Conservation (phyloP, 176 grass and related monocot species). For the Lolium perenne region DNA sequence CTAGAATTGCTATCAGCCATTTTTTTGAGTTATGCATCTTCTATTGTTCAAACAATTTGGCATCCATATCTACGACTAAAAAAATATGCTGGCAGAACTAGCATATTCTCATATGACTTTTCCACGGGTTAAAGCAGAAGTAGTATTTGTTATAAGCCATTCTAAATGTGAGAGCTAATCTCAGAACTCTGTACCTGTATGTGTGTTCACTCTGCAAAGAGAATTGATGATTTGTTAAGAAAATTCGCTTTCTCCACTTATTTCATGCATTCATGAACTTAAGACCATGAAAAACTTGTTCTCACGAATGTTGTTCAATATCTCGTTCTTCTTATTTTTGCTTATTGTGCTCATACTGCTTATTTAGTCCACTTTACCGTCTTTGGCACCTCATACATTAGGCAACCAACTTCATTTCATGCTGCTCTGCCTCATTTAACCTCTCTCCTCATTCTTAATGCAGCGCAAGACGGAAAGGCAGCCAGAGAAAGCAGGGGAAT, state of each 20-base stretch:
- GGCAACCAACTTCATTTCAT: conserved; percentile 16
- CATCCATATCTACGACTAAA: neutral
- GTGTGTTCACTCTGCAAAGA: neutral
- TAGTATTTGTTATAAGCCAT: neutral
- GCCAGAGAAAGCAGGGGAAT: conserved; percentile 18
- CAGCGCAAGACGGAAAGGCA: conserved; percentile 43
- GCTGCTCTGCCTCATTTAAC: conserved; percentile 3
- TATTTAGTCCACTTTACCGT: neutral
- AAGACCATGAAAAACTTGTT: neutral
- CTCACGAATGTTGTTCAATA: conserved; percentile 6
- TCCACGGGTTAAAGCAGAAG: neutral
- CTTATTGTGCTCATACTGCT: conserved; percentile 23
- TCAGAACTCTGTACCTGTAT: neutral
- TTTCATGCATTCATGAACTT: neutral
- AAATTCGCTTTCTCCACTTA: neutral
- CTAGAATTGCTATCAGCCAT: neutral
- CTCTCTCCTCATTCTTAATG: conserved; percentile 24
- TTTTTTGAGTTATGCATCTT: neutral
- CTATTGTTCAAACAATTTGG: neutral
- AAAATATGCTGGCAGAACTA: neutral
- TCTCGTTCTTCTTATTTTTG: neutral
- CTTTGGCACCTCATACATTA: neutral
- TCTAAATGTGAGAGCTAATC: neutral
- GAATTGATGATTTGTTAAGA: conserved; percentile 24
- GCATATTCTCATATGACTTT: neutral